Conservation (phyloP, 2,329 filamentous ascomycete species). For the Cryphonectria parasitica region DNA sequence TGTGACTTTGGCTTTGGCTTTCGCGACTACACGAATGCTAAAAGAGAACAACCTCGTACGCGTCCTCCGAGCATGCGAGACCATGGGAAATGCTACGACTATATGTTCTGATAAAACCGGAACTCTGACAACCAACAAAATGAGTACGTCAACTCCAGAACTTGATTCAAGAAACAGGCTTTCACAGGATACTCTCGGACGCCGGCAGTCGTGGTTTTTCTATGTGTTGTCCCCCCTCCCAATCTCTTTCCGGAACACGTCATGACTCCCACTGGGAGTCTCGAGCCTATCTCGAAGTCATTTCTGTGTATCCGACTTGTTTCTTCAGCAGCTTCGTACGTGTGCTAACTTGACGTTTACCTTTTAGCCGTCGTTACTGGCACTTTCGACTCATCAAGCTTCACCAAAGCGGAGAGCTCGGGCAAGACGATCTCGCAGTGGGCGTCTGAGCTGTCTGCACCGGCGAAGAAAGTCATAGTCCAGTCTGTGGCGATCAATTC, state of each 20-base stretch:
- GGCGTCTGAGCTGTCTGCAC: slow-evolving; percentile 36
- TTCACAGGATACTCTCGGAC: neutral
- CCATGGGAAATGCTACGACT: slow-evolving; percentile 65
- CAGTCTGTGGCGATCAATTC: slow-evolving; percentile 60
- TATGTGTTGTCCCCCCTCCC: neutral
- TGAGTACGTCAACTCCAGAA: slow-evolving; percentile 47
- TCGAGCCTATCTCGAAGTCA: neutral
- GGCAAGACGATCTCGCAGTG: slow-evolving; percentile 35
- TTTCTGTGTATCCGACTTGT: neutral
- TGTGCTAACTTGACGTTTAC: neutral
- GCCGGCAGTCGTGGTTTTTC: too few species aligned
- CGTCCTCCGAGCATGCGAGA: slow-evolving; percentile 68
- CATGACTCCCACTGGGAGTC: neutral
- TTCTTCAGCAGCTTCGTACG: neutral
- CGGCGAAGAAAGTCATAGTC: slow-evolving; percentile 42
- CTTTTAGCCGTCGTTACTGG: slow-evolving; percentile 66
- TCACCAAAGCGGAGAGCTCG: slow-evolving; percentile 16
- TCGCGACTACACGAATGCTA: slow-evolving; percentile 69
- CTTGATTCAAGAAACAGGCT: neutral
- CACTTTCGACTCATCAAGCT: slow-evolving; percentile 54
- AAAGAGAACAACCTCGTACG: slow-evolving; percentile 75
- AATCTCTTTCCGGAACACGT: neutral
- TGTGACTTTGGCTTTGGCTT: slow-evolving; percentile 68
- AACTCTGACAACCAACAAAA: slow-evolving; percentile 74
- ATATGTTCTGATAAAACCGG: slow-evolving; percentile 78